phyloP scores from a whole-genome alignment of 2,329 filamentous ascomycete genomes.

The Trichoderma afroharzianum region DNA sequence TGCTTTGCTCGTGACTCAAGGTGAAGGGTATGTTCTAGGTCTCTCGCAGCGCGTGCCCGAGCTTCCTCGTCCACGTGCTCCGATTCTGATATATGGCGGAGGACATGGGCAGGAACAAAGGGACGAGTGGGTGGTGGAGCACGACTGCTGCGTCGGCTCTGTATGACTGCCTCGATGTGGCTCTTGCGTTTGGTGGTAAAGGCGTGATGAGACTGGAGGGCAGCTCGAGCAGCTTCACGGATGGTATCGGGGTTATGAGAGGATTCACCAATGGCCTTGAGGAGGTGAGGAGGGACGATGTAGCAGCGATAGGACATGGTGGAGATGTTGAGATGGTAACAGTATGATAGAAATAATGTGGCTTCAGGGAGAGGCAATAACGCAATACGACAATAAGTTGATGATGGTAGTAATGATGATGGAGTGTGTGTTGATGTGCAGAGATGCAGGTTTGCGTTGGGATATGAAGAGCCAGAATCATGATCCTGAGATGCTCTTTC shows the following conservation, averaged over 20 bases:
- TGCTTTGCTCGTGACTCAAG: slow-evolving; percentile 23
- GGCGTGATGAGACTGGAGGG: slow-evolving; percentile 33
- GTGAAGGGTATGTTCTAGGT: slow-evolving; percentile 37
- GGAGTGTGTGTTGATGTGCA: neutral
- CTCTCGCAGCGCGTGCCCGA: slow-evolving; percentile 35
- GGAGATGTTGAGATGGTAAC: neutral
- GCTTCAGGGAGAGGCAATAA: neutral
- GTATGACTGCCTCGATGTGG: slow-evolving; percentile 33
- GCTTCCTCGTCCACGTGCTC: slow-evolving; percentile 38
- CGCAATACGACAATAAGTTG: neutral
- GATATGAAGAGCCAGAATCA: neutral
- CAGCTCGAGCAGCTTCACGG: slow-evolving; percentile 35
- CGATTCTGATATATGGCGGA: slow-evolving; percentile 37
- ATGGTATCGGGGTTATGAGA: slow-evolving; percentile 34
- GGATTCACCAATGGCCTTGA: slow-evolving; percentile 41
- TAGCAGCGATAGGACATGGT: slow-evolving; percentile 32
- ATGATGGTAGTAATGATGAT: neutral
- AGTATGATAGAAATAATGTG: neutral
- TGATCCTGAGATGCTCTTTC: neutral
- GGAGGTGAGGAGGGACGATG: slow-evolving; percentile 46
- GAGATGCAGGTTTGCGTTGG: neutral
- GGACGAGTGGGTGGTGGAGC: slow-evolving; percentile 20
- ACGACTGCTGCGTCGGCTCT: slow-evolving; percentile 29
- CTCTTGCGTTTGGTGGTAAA: slow-evolving; percentile 32
- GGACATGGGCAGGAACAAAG: slow-evolving; percentile 40